Conservation (phyloP, 495 filamentous ascomycete species). For the Monascus purpureus region DNA sequence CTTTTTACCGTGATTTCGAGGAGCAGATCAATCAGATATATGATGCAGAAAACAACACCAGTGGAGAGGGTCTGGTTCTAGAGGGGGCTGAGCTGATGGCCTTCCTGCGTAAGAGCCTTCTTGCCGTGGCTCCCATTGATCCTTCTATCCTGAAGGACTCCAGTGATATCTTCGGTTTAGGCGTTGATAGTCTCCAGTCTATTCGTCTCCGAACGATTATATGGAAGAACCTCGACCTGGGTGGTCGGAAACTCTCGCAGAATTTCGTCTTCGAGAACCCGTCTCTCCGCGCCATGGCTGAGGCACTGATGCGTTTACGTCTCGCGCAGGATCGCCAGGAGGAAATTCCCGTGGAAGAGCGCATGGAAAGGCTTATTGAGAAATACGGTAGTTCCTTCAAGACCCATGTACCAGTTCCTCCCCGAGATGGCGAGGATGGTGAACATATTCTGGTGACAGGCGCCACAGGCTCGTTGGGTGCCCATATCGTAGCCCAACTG, state of each 20-base stretch:
- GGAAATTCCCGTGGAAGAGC: constrained; percentile 12
- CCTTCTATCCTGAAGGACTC: constrained; percentile 12
- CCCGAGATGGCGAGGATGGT: constrained; percentile 6
- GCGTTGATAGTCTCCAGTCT: constrained; percentile 41
- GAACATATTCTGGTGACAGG: constrained; percentile 36
- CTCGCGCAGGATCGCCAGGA: constrained; percentile 10
- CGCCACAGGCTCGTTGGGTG: constrained; percentile 47
- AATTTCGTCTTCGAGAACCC: constrained; percentile 36
- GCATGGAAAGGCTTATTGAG: constrained; percentile 22
- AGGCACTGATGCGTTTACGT: constrained; percentile 13
- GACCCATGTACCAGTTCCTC: constrained; percentile 16
- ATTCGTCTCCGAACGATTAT: constrained; percentile 34
- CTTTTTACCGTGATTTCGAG: constrained; percentile 36
- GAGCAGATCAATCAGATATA: constrained; percentile 36
- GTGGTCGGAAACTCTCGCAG: constrained; percentile 22
- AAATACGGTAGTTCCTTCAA: constrained; percentile 27
- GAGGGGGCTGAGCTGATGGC: constrained; percentile 6
- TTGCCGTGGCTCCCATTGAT: constrained; percentile 7
- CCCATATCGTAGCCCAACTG: constrained; percentile 38
- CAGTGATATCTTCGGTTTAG: constrained; percentile 38
- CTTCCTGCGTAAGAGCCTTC: constrained; percentile 14
- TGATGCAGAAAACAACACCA: constrained; percentile 10
- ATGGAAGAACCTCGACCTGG: constrained; percentile 13
- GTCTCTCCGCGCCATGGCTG: constrained; percentile 20
- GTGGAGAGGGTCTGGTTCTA: constrained; percentile 5